Base-by-base conservation (phyloP, 176 grass and related monocot species). In the Echinochloa phyllopogon region DNA sequence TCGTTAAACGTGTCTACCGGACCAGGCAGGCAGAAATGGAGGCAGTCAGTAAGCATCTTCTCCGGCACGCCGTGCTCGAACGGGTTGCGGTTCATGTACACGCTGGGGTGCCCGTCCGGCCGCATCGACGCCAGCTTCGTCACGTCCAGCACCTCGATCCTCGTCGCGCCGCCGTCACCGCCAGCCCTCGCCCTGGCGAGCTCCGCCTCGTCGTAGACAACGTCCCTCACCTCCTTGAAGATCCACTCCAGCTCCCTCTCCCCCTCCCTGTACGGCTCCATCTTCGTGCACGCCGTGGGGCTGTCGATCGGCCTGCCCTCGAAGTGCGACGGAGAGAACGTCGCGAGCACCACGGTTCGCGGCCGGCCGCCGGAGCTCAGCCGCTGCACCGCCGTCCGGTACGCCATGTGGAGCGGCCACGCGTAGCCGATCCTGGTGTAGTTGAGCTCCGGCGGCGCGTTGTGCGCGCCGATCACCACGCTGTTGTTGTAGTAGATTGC, bases 1-100 rank as follows among this genome's bases (percentile, higher is more conserved):
- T 96, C 83, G 38, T 96, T 96, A 76, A 88, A 96, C 1, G 91
- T 84, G 71, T 96, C 94, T 2, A 94, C 86, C 17, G 91, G 91
- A 0, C 89, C 94, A 0, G 94, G 94, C 29, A 96, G 58, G 73
- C 94, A 96, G 73, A 86, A 96, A 8, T 96, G 94, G 44, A 96
- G 88, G 65, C 94, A 96, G 86, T 96, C 94, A 27, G 72, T 86
- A 9, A 29, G 49, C 65, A 96, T 44, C 77, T 52, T 81, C 67
- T 89, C 78, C 51, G 77, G 71, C 72, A 55, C 41, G 38, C 88
- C 88, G 36, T 43, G 8, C 0, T 68, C 78, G 61, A 91, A 96
- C 17, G 94, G 91, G 63, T 93, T 51, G 8, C 44, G 72, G 10
- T 89, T 57, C 91, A 96, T 91, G 84, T 94, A 96, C 8, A 83